phyloP scores from a whole-genome alignment of 805 yeast species.

The Metschnikowia peoriensis region DNA sequence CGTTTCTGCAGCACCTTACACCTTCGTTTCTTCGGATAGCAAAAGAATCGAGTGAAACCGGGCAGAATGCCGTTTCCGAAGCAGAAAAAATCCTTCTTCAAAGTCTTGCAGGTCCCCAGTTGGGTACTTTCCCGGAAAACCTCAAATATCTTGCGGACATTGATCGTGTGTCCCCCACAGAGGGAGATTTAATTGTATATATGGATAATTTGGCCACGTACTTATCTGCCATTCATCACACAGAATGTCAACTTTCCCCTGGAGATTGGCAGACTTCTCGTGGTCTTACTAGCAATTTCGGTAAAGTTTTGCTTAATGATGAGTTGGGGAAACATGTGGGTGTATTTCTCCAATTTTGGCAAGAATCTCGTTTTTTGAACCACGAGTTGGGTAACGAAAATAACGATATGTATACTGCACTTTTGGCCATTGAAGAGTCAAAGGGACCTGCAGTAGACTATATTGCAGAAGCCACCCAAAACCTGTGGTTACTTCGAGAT shows the following conservation, averaged over 20 bases:
- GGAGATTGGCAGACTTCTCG: constrained; percentile 21
- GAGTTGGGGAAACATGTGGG: constrained; percentile 26
- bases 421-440: constrained; percentile 22
- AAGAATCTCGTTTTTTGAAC: constrained; percentile 28
- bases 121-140: constrained; percentile 35
- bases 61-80: neutral
- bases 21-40: constrained; percentile 1
- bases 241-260: constrained; percentile 21
- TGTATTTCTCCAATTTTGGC: constrained; percentile 36
- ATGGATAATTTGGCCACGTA: constrained; percentile 31
- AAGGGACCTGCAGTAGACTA: constrained; percentile 18
- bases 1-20: constrained; percentile 2
- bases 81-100: constrained; percentile 31
- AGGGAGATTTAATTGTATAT: constrained; percentile 30
- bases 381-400: constrained; percentile 17
- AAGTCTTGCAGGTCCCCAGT: constrained; percentile 22
- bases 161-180: constrained; percentile 32
- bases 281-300: constrained; percentile 28
- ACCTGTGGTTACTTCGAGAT: constrained; percentile 23
- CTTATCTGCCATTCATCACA: constrained; percentile 23
- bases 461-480: constrained; percentile 19
- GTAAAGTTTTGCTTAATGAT: constrained; percentile 30
- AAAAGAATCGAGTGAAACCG: neutral
- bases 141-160: constrained; percentile 35
- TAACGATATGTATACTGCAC: constrained; percentile 20